Base-by-base conservation (phyloP, 2,329 filamentous ascomycete genomes). In the Ophiocordyceps unilateralis region DNA sequence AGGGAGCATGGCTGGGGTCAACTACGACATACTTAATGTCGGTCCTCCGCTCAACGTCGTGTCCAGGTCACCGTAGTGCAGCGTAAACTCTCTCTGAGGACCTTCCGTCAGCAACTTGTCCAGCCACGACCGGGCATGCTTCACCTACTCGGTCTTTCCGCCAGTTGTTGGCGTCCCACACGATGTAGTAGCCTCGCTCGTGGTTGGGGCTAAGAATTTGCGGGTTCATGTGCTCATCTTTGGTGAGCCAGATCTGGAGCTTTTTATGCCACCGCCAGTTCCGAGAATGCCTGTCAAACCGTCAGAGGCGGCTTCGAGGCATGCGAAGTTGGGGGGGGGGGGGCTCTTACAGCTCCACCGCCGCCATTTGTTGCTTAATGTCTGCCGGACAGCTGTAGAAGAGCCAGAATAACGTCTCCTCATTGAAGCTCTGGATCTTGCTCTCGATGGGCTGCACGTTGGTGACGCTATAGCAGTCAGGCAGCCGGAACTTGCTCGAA, bases 261-360 rank as follows among this genome's bases (percentile, higher is more conserved):
- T 77, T 77, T 62, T 79, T 79, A 56, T 81, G 76, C 71, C 76
- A 81, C 47, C 77, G 65, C 77, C 77, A 81, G 55, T 78, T 78
- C 19, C 77, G 69, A 45, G 69, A 70, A 51, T 75, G 73, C 38
- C 76, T 80, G 45, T 9, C 20, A 26, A 37, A 48, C 30, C 43
- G 46, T 44, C 41, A 40, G 14, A 19, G 14, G 9, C 15, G 22
- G 10, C 19, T 17, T 39, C 11, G 22, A 20, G 9, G n/a, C n/a
- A n/a, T n/a, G n/a, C n/a, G n/a, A n/a, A n/a, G n/a, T n/a, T n/a
- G n/a, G 15, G 12, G 11, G 28, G 6, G 2, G 8, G 4, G 11
- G 6, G 1, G 3, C 24, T 50, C 73, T 59, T 60, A 80, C 75
- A 81, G 62, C 55, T 81, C 75, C 36, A 69, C 62, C 0, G 77